Percentiles rank a stretch among this genome's conserved stretches.
Evolutionary conservation across 2,329 filamentous ascomycete genomes (phyloP).

Genomic region (Fusarium protoensiforme): DNA sequence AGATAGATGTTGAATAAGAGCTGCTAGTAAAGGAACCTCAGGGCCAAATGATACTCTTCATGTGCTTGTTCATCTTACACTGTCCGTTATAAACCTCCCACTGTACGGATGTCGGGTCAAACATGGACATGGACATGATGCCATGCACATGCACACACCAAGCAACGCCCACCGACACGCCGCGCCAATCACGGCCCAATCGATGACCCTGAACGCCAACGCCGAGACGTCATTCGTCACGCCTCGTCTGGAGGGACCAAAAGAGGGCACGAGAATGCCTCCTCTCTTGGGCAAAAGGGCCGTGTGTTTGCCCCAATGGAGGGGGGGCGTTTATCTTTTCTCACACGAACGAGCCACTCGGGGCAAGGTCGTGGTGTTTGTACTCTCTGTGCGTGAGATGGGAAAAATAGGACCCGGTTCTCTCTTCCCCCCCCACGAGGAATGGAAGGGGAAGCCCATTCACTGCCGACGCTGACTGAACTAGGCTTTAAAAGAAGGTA

Average conservation of each 20-base stretch:
- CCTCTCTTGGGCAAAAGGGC: conserved; percentile 20
- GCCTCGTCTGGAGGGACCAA: conserved; percentile 3
- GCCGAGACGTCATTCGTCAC: conserved; percentile 31
- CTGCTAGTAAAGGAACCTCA: not conserved
- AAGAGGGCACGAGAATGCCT: conserved; percentile 14
- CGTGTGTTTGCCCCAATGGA: not conserved
- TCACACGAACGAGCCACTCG: conserved; percentile 14
- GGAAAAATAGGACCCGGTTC: not conserved
- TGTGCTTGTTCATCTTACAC: not conserved
- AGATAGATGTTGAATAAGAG: not conserved
- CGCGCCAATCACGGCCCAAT: conserved; percentile 23
- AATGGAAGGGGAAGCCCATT: not conserved
- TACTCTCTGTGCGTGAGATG: conserved; percentile 3
- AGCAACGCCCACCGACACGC: not conserved
- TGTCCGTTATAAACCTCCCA: not conserved
- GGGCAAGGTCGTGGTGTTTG: not conserved
- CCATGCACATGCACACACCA: not conserved
- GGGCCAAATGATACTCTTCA: not conserved
- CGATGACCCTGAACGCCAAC: not conserved
- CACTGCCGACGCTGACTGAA: not conserved
- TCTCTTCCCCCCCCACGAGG: not conserved
- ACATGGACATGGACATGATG: too few relatives aligned
- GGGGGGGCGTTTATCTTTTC: not conserved
- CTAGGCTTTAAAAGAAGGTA: conserved; percentile 18
- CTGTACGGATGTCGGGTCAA: conserved; percentile 22